Evolutionary conservation across 2,329 filamentous ascomycete genomes (phyloP), one percentile per base, ranked within the genome.

Genomic region (Catunica adiposa): DNA sequence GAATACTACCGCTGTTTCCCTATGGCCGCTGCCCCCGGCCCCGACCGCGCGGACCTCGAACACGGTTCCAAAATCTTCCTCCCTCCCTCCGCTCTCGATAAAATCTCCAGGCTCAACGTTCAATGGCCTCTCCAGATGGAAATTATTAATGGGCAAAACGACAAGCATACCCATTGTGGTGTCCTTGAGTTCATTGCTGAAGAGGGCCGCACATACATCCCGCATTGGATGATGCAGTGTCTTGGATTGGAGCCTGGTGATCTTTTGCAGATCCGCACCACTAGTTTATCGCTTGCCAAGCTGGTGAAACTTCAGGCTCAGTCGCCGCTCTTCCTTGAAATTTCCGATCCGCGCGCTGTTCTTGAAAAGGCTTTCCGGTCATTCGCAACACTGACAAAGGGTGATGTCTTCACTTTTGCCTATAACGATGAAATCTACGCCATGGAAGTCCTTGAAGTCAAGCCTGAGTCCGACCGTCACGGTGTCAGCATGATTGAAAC

Each of bases 1-100:
- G 92, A 98, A 70, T 97, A 95, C 73, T 97, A 96, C 71, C 84
- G 92, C 64, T 96, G 89, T 74, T 98, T 97, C 66, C 92, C 92
- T 46, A 79, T 96, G 64, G 82, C 84, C 63, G 97, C 98, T 89
- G 81, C 94, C 60, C 88, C 89, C 11, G 89, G 90, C 2, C 80
- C 87, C 38, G 89, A 96, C 64, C 80, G 92, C 62, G 84, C 86
- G 54, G 84, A 89, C 62, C 82, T 94, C 60, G 97, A 97, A 73
- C 89, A 92, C 66, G 92, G 92, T 62, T 94, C 90, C 69, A 98
- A 98, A 74, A 90, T 98, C 63, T 87, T 98, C 66, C 82, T 98
- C 60, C 92, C 92, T n/a, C 86, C 92, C 0, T 95, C 89, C 37
- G 90, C 92, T 4, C 79, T 98, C 56, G 90, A 98, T 73, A 98